Conservation (phyloP, 73 alveolate genomes). For the Paramecium bursaria region DNA sequence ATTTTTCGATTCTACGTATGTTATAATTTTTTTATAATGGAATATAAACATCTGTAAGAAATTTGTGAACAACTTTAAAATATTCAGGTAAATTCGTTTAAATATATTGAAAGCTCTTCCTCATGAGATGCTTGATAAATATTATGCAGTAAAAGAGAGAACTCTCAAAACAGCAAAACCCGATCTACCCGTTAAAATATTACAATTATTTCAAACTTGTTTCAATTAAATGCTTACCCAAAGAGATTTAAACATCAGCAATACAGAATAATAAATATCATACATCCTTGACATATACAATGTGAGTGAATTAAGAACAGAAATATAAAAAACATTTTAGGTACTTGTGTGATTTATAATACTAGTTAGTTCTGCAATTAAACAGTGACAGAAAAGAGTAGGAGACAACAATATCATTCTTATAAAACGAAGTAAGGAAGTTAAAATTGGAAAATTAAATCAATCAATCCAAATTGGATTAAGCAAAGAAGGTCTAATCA, state of each 20-base stretch:
- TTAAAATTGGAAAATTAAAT: constrained; percentile 9
- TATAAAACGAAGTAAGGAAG: constrained; percentile 40
- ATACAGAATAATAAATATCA: constrained; percentile 12
- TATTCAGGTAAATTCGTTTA: constrained; percentile 14
- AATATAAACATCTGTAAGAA: constrained; percentile 47
- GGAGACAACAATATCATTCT: constrained; percentile 40
- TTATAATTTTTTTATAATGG: too few species aligned
- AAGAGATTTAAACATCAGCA: constrained; percentile 31
- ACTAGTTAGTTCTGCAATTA: background rate
- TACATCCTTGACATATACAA: background rate
- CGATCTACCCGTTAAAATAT: constrained; percentile 1
- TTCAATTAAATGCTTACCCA: constrained; percentile 46
- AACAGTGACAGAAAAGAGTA: constrained; percentile 44
- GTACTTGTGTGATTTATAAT: too few species aligned
- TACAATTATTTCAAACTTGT: constrained; percentile 26
- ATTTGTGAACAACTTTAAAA: constrained; percentile 48
- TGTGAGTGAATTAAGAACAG: constrained; percentile 42
- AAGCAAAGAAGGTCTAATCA: background rate
- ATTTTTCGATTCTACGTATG: too few species aligned
- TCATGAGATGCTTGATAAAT: constrained; percentile 40
- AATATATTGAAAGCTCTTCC: constrained; percentile 17
- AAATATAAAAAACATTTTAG: constrained; percentile 27
- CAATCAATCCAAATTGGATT: background rate
- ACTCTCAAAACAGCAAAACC: background rate
- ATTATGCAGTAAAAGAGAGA: constrained; percentile 35